phyloP scores from a whole-genome alignment of 2,329 filamentous ascomycete genomes.

The Coniochaeta sp. region DNA sequence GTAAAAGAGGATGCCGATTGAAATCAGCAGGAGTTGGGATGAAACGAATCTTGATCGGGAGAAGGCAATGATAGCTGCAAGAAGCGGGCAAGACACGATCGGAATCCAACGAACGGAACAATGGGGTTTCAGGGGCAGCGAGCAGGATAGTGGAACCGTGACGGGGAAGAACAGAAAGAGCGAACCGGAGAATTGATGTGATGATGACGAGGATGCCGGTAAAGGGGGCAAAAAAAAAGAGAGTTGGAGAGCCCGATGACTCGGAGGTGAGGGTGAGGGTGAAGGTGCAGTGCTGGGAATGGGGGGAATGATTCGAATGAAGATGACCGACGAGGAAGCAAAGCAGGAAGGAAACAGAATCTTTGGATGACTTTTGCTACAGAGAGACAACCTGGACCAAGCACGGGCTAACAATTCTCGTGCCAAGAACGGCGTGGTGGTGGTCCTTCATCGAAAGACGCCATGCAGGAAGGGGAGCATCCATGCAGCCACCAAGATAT shows the following conservation, averaged over 20 bases:
- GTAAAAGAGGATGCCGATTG: neutral
- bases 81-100: neutral
- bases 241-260: neutral
- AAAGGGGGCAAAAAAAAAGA: neutral
- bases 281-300: constrained; percentile 1
- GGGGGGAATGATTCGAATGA: constrained; percentile 1
- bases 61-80: constrained; percentile 2
- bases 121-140: constrained; percentile 1
- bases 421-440: constrained; percentile 2
- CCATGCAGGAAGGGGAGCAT: neutral
- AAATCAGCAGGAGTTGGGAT: neutral
- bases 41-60: neutral
- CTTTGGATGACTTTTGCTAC: neutral
- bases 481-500: neutral
- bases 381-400: neutral
- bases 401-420: constrained; percentile 4
- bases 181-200: neutral
- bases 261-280: constrained; percentile 2
- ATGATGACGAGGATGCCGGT: neutral
- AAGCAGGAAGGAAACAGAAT: constrained; percentile 4
- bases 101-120: neutral
- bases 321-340: neutral
- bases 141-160: neutral
- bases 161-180: neutral
- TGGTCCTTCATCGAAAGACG: constrained; percentile 3